These are phyloP conservation scores for Russula sp. DNA, from an alignment of 768 basidiomycete species.

Conservation along the genomic window DNA sequence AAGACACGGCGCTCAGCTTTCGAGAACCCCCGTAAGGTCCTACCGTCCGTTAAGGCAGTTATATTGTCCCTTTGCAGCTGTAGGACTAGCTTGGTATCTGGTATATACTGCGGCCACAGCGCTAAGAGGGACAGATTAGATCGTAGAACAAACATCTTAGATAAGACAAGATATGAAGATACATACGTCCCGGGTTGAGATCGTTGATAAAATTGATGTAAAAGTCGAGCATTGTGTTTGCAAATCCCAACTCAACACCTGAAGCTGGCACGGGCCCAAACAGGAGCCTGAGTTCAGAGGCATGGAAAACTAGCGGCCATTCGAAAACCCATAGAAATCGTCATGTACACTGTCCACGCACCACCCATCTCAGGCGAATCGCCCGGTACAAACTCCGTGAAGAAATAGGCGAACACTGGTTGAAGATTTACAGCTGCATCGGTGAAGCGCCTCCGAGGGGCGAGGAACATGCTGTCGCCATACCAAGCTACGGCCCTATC, in stretches of 20 bases:
- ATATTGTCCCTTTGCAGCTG: constrained; percentile 47
- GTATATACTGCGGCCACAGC: constrained; percentile 40
- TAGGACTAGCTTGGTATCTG: constrained; percentile 33
- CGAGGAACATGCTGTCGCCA: constrained; percentile 49
- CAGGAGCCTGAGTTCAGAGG: constrained; percentile 40
- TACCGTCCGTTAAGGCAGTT: constrained; percentile 48
- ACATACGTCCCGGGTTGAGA: constrained; percentile 47
- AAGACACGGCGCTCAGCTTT: neutral
- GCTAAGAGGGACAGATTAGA: constrained; percentile 26
- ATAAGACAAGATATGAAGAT: neutral
- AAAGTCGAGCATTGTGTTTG: constrained; percentile 43
- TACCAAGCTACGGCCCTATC: constrained; percentile 53
- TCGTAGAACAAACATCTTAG: neutral
- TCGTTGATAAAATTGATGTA: constrained; percentile 52
- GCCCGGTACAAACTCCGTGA: constrained; percentile 51
- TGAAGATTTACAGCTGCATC: constrained; percentile 40
- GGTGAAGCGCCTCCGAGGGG: constrained; percentile 44
- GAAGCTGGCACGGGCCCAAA: constrained; percentile 42
- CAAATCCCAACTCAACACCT: constrained; percentile 36
- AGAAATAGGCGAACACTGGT: constrained; percentile 47
- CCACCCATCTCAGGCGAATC: constrained; percentile 43
- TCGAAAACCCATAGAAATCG: neutral
- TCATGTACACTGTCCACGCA: constrained; percentile 23
- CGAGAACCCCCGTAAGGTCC: constrained; percentile 6
- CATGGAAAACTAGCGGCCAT: constrained; percentile 37